Evolutionary conservation across 306 rosid species (phyloP), one percentile per base, ranked within the genome.

Genomic region (Trifolium pratense): DNA sequence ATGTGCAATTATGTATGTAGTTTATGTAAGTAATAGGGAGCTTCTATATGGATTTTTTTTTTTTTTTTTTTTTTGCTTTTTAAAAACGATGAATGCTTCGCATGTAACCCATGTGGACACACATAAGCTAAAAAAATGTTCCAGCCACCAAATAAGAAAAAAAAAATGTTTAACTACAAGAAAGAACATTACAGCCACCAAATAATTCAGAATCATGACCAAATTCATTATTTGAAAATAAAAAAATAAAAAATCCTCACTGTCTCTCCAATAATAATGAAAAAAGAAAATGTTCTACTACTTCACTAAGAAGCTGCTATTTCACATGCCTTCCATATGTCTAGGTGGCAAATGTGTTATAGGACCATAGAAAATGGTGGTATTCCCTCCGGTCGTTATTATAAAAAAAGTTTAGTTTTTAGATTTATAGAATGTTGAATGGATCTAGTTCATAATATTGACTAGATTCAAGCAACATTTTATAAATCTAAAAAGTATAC

Each of bases 1-100:
- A 88, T 84, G 92, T 85, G 93, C 84, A 84, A 80, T 72, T 81
- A n/a, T n/a, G n/a, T n/a, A n/a, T n/a, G n/a, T n/a, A n/a, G n/a
- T n/a, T n/a, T n/a, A n/a, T n/a, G n/a, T n/a, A n/a, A n/a, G n/a
- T n/a, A n/a, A n/a, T n/a, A n/a, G n/a, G n/a, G n/a, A n/a, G n/a
- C n/a, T n/a, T n/a, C n/a, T n/a, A n/a, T 70, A 80, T 55, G 74
- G 43, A 15, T 59, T 77, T 60, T 37, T 13, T 55, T 23, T 71
- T 78, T 84, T 31, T n/a, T n/a, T n/a, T n/a, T n/a, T n/a, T n/a
- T n/a, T n/a, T n/a, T n/a, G n/a, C n/a, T n/a, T n/a, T n/a, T n/a
- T n/a, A n/a, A 26, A 77, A 68, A 75, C 58, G 75, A 46, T 60
- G 76, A 84, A 79, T 76, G 78, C 64, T 75, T 78, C 68, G 89